These are phyloP conservation scores for Coemansia asiatica DNA, from an alignment of 192 early-diverging fungal genomes.

Conservation along the genomic window DNA sequence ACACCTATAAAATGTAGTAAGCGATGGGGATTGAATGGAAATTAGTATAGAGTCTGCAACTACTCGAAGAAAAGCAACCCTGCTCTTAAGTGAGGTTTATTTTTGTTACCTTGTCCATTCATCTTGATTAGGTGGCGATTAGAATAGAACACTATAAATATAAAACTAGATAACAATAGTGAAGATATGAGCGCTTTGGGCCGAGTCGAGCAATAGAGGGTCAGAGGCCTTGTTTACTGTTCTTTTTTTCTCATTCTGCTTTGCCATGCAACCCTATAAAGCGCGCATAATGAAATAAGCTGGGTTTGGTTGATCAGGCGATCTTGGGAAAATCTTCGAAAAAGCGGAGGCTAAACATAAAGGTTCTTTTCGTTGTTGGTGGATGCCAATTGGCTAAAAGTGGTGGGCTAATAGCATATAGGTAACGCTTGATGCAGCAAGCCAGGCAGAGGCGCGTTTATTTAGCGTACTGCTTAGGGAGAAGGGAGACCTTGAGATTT, in stretches of 20 bases:
- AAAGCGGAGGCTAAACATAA: neutral
- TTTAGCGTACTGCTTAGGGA: too few relatives aligned
- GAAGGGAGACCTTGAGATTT: too few relatives aligned
- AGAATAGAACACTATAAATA: conserved; percentile 2
- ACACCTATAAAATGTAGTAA: conserved; percentile 12
- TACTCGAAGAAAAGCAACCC: neutral
- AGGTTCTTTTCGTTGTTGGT: neutral
- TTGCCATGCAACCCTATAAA: too few relatives aligned
- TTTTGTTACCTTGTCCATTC: conserved; percentile 17
- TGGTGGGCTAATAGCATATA: neutral
- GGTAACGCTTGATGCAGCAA: too few relatives aligned
- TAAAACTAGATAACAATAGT: neutral
- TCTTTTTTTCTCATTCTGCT: neutral
- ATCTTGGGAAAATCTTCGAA: neutral
- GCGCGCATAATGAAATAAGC: too few relatives aligned
- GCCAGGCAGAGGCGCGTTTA: too few relatives aligned
- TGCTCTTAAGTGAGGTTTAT: neutral
- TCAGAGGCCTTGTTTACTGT: neutral
- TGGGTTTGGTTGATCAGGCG: neutral
- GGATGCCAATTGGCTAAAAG: conserved; percentile 1
- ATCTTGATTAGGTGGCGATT: conserved; percentile 8
- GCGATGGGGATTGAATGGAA: neutral
- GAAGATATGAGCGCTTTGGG: too few relatives aligned
- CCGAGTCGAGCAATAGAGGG: neutral
- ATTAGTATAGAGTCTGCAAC: too few relatives aligned